A percentile compares a stretch with the other conserved stretches of the same genome.
Conservation (phyloP, 495 filamentous ascomycete species). For the Viridothelium virens region DNA sequence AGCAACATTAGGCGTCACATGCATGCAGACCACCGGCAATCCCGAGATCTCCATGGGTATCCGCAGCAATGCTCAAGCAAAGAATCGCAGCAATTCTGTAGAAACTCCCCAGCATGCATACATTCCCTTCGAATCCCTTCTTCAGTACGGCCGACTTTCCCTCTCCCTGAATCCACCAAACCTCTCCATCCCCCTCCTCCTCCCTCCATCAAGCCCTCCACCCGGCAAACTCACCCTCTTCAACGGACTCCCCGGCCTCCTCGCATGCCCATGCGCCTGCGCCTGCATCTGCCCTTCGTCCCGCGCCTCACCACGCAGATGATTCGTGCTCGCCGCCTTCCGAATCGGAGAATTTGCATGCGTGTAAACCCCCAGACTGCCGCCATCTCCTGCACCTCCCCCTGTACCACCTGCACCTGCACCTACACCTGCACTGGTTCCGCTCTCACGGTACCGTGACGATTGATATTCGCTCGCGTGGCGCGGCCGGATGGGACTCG, state of each 20-base stretch:
- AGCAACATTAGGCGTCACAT: not conserved
- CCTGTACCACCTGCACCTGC: not conserved
- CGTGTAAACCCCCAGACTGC: conserved; percentile 69
- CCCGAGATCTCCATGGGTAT: not conserved
- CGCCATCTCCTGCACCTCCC: conserved; percentile 53
- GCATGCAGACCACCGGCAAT: not conserved
- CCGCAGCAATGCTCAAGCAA: not conserved
- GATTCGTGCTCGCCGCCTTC: conserved; percentile 41
- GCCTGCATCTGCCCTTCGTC: not conserved
- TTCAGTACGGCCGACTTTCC: not conserved
- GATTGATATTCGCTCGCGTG: not conserved
- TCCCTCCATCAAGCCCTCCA: conserved; percentile 12
- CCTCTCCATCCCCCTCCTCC: conserved; percentile 14
- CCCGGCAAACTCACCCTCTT: conserved; percentile 27
- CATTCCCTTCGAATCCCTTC: not conserved
- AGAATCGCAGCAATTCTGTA: not conserved
- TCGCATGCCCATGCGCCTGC: conserved; percentile 3
- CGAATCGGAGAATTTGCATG: conserved; percentile 76
- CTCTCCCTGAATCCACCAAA: not conserved
- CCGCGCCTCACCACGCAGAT: not conserved
- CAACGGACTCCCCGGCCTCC: conserved; percentile 20
- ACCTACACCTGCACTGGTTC: not conserved
- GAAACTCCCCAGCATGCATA: not conserved
- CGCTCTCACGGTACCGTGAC: not conserved
- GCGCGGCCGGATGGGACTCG: conserved; percentile 1